These are phyloP conservation scores for Sporisorium scitamineum DNA, from an alignment of 1,284 basidiomycete genomes.

Conservation along the genomic window DNA sequence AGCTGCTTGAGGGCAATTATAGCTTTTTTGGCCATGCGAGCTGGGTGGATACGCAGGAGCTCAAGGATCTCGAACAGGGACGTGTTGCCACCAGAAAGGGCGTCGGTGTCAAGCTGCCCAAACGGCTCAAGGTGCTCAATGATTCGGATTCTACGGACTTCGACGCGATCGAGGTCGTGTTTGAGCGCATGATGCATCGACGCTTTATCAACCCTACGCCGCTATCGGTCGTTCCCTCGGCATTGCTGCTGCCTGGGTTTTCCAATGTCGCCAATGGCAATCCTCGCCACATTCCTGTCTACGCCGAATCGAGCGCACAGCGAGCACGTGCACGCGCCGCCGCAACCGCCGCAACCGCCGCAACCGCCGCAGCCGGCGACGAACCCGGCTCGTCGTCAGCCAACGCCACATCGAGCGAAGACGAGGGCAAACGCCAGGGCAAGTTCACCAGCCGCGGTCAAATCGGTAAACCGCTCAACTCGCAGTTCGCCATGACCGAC, in stretches of 20 bases:
- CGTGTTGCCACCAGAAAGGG: conserved; percentile 10
- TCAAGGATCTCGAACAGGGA: conserved; percentile 41
- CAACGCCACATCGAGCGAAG: conserved; percentile 32
- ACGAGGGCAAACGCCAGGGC: conserved; percentile 32
- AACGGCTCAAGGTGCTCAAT: conserved; percentile 35
- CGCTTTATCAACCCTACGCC: conserved; percentile 52
- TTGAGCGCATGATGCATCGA: conserved; percentile 49
- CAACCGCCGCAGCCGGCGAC: not conserved
- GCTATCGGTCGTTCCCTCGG: conserved; percentile 44
- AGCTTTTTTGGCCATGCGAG: conserved; percentile 50
- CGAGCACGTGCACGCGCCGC: conserved; percentile 24
- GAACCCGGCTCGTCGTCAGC: conserved; percentile 13
- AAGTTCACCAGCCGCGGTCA: conserved; percentile 49
- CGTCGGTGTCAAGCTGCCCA: conserved; percentile 27
- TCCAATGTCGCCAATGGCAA: conserved; percentile 44
- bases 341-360: conserved; percentile 1
- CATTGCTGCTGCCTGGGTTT: conserved; percentile 43
- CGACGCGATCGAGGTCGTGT: conserved; percentile 47
- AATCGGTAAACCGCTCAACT: conserved; percentile 54
- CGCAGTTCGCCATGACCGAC: conserved; percentile 39
- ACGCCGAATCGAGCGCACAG: conserved; percentile 47
- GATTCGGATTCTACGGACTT: conserved; percentile 31
- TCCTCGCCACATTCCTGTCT: conserved; percentile 49
- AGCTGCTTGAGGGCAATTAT: conserved; percentile 52
- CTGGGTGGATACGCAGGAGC: conserved; percentile 41